phyloP scores from a whole-genome alignment of 176 grass and related monocot genomes.

The Aegilops speltoides region DNA sequence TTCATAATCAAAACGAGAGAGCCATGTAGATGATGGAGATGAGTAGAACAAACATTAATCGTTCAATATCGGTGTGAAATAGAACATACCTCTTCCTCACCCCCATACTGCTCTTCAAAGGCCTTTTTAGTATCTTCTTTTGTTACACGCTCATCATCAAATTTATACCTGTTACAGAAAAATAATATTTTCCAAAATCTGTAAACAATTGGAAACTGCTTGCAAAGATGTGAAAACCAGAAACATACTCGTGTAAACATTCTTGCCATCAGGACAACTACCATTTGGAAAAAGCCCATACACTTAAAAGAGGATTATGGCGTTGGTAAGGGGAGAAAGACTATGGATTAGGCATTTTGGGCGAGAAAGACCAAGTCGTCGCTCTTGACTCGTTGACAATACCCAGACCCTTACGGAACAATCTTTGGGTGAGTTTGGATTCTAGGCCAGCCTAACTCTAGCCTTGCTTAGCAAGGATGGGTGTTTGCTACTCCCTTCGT shows the following conservation, averaged over 20 bases:
- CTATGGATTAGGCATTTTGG: constrained; percentile 7
- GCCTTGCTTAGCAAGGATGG: neutral
- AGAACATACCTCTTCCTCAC: constrained; percentile 81
- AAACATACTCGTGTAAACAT: neutral
- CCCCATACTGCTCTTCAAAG: constrained; percentile 93
- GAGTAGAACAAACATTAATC: constrained; percentile 10
- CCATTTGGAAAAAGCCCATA: neutral
- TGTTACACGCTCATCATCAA: constrained; percentile 95
- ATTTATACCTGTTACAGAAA: constrained; percentile 74
- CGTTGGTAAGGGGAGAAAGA: neutral
- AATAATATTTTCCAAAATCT: constrained; percentile 15
- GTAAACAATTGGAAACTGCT: neutral
- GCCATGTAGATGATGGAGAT: constrained; percentile 8
- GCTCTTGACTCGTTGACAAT: neutral
- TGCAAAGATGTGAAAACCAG: neutral
- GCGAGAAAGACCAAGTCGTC: neutral
- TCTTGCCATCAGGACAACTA: neutral
- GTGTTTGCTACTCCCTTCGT: neutral
- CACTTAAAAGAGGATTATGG: neutral
- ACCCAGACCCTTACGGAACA: neutral
- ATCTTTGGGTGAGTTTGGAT: neutral
- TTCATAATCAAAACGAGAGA: constrained; percentile 35
- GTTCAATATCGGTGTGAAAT: neutral
- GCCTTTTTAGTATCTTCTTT: constrained; percentile 95
- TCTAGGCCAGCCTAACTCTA: neutral